A percentile compares a stretch with the other conserved stretches of the same genome.
These are phyloP conservation scores for Yarrowia yakushimensis DNA, from an alignment of 805 yeast species.

Conservation along the genomic window DNA sequence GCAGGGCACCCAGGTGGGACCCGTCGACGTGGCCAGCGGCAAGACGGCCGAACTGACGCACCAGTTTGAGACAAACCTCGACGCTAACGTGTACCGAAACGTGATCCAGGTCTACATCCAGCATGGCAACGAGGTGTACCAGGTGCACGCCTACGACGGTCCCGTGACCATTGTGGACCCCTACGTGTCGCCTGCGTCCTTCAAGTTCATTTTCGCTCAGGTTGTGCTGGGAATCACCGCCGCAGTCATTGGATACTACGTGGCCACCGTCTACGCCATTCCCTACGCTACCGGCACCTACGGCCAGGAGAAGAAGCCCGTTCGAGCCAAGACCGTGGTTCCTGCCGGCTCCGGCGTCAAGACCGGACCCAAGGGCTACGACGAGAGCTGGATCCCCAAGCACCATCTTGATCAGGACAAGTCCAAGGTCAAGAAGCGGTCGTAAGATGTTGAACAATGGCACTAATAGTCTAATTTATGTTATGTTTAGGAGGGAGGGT, in stretches of 20 bases:
- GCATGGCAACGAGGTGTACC: conserved; percentile 30
- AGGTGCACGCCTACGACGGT: conserved; percentile 29
- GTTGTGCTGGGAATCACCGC: conserved; percentile 49
- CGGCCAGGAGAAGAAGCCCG: conserved; percentile 19
- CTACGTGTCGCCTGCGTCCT: conserved; percentile 66
- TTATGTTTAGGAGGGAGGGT: no score
- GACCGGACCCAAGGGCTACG: conserved; percentile 37
- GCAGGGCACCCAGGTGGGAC: conserved; percentile 45
- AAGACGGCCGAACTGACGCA: conserved; percentile 52
- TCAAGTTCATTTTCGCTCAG: conserved; percentile 64
- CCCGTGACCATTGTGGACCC: conserved; percentile 55
- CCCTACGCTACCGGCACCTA: conserved; percentile 29
- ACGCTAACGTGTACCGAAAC: conserved; percentile 54
- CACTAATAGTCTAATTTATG: no score
- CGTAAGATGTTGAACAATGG: no score
- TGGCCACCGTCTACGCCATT: conserved; percentile 35
- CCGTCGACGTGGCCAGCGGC: conserved; percentile 53
- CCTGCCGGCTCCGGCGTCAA: conserved; percentile 28
- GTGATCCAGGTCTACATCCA: conserved; percentile 34
- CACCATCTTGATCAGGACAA: conserved; percentile 38
- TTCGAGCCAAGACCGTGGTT: conserved; percentile 25
- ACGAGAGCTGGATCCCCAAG: conserved; percentile 47
- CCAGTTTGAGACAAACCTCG: conserved; percentile 3
- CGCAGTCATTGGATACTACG: conserved; percentile 49
- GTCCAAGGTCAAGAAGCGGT: conserved; percentile 26